Evolutionary conservation across 495 filamentous ascomycete genomes (phyloP), one percentile per base, ranked within the genome.

Genomic region (Hypoxylon fragiforme): DNA sequence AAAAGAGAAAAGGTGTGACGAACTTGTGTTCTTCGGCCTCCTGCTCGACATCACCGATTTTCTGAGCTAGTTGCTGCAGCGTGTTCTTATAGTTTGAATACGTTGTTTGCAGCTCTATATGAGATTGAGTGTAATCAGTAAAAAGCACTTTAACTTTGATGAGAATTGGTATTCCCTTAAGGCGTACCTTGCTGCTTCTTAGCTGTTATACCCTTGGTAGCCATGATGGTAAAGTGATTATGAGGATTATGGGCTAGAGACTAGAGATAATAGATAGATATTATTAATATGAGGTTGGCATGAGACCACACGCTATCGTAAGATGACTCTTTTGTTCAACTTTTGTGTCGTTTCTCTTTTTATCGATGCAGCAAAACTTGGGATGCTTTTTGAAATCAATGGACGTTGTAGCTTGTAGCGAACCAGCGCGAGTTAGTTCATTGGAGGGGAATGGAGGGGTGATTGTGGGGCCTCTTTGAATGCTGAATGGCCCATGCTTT

Each of bases 11-110:
- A 52, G 50, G 22, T 44, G 3, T 44, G 36, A 77, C 88, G 72
- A 72, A 98, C 94, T 94, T 97, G 77, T 98, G 94, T 69, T 98
- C 94, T 70, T 98, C 94, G 19, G 89, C 85, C 64, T 98, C 94
- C 67, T 95, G 89, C 73, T 98, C 94, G 44, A 98, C 87, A 67
- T 97, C 91, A 6, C 94, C 94, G 57, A 97, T 96, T 74, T 96
- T 97, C 65, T 89, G 84, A 12, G 94, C 95, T 57, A 98, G 80
- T 60, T 91, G 86, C 75, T 97, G 92, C 44, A 98, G 84, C 19
- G 82, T 89, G 70, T 91, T 95, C 73, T 98, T 98, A 83, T 91
- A 98, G 73, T 88, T 96, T 39, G 84, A 83, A 72, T 97, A 98
- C 66, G 96, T 91, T 52, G 81, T 70, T 73, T 98, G 94, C 56